phyloP scores from a whole-genome alignment of 2,329 filamentous ascomycete species.

The Leptographium lundbergii region DNA sequence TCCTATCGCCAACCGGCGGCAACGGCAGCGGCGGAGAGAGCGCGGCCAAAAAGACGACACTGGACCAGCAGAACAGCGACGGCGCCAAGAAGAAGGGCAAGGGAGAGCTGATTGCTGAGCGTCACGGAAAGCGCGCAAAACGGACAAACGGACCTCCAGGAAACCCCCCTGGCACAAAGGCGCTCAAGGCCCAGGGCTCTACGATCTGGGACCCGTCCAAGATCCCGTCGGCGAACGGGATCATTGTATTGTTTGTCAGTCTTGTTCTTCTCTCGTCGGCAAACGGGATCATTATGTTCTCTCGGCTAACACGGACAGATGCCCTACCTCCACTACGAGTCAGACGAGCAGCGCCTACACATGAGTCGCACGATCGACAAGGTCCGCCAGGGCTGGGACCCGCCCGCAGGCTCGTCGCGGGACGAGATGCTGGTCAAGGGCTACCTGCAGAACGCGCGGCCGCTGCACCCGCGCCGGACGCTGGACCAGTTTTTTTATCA shows the following conservation, averaged over 20 bases:
- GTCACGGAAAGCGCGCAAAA: conserved; percentile 21
- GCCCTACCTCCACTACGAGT: conserved; percentile 55
- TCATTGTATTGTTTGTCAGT: conserved; percentile 23
- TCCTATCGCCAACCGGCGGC: no score
- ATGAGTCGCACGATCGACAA: conserved; percentile 41
- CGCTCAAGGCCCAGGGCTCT: conserved; percentile 13
- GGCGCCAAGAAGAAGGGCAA: conserved; percentile 23
- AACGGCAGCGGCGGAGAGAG: not conserved
- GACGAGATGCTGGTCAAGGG: conserved; percentile 35
- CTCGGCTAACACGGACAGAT: conserved; percentile 32
- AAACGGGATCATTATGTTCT: conserved; percentile 20
- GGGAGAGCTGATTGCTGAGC: conserved; percentile 22
- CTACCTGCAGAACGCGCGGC: conserved; percentile 31
- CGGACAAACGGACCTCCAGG: conserved; percentile 22
- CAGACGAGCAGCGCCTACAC: conserved; percentile 35
- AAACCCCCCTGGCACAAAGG: conserved; percentile 22
- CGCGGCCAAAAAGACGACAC: conserved; percentile 5
- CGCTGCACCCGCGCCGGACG: conserved; percentile 47
- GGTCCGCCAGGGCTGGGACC: conserved; percentile 19
- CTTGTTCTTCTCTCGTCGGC: conserved; percentile 17
- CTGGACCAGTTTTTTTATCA: conserved; percentile 56
- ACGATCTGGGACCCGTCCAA: conserved; percentile 17
- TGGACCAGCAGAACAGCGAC: conserved; percentile 7
- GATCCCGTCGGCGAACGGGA: conserved; percentile 17
- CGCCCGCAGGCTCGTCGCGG: conserved; percentile 15